These are phyloP conservation scores for Wakefieldia striispora DNA, from an alignment of 768 basidiomycete genomes.

Conservation along the genomic window DNA sequence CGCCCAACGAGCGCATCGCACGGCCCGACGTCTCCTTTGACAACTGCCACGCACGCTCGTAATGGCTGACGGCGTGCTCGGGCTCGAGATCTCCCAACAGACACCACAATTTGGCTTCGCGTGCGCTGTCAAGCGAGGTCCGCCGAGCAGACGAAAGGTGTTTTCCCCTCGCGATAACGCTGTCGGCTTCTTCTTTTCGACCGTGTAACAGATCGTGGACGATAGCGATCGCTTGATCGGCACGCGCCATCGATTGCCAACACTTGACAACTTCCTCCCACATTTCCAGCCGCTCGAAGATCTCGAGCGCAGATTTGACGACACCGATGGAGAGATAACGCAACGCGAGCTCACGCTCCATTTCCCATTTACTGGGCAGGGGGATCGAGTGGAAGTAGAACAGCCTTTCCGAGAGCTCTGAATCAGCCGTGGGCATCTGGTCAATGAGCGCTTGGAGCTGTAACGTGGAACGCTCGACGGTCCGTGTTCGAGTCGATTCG, in stretches of 20 bases:
- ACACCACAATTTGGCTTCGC: constrained; percentile 94
- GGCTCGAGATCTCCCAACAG: constrained; percentile 90
- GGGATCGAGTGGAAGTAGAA: constrained; percentile 77
- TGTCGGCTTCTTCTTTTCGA: constrained; percentile 77
- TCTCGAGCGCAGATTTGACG: constrained; percentile 85
- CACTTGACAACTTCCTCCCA: constrained; percentile 97
- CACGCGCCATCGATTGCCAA: constrained; percentile 76
- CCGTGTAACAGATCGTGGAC: constrained; percentile 87
- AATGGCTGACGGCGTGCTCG: constrained; percentile 66
- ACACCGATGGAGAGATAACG: constrained; percentile 86
- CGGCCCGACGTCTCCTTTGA: constrained; percentile 81
- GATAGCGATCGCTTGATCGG: constrained; percentile 74
- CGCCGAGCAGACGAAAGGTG: constrained; percentile 41
- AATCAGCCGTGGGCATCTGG: constrained; percentile 91
- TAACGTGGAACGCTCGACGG: constrained; percentile 87
- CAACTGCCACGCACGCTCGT: constrained; percentile 79
- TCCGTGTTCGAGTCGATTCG: constrained; percentile 84
- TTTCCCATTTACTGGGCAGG: constrained; percentile 89
- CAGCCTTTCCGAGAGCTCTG: constrained; percentile 69
- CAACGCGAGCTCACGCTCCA: constrained; percentile 86
- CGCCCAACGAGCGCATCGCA: constrained; percentile 90
- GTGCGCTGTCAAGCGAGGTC: constrained; percentile 52
- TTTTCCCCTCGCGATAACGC: constrained; percentile 61
- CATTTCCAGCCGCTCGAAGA: constrained; percentile 94
- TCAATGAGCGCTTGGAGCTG: constrained; percentile 96